Evolutionary conservation across 352 stramenopile species (phyloP), one percentile per base, ranked within the genome.

Genomic region (Pythium vanterpoolii): DNA sequence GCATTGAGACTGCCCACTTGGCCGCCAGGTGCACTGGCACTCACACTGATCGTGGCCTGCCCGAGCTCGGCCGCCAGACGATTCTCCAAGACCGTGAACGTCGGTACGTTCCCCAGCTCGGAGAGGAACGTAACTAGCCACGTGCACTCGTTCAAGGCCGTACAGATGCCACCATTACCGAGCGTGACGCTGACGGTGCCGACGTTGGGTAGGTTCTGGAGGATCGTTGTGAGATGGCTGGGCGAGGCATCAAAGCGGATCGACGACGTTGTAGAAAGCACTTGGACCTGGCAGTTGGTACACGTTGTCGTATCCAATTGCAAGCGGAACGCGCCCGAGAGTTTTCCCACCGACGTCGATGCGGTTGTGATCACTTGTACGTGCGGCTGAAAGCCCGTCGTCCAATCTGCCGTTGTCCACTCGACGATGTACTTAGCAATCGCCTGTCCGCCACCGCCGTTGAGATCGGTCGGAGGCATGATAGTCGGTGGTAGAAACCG

Each of bases 121-220:
- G 79, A 91, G 4, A 81, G 4, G 47, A 95, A 95, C 33, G 83
- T 93, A 38, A 96, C 74, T 5, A 63, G 80, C 83, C 86, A 96
- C 9, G 73, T 82, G 31, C 82, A 93, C 54, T 93, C 83, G 31
- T 77, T 77, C 40, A 82, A 82, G 0, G 28, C 60, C 0, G 44
- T 57, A 36, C 77, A 88, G 4, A 56, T 48, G 21, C 63, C 71
- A 1, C 68, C 52, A n/a, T 58, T 58, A 23, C 44, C 51, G 10
- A 62, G 57, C 6, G 77, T 58, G 11, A 98, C 93, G 48, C 61
- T 50, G 7, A 98, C 94, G 26, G 95, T 78, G 5, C 93, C 96
- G 18, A 99, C 72, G 66, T 98, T 98, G 5, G 89, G 89, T 54
- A 99, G 74, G 55, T 98, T 98, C 55, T 96, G 82, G 23, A 99